Evolutionary conservation across 2,329 filamentous ascomycete species (phyloP).

Genomic region (Eutypa lata): DNA sequence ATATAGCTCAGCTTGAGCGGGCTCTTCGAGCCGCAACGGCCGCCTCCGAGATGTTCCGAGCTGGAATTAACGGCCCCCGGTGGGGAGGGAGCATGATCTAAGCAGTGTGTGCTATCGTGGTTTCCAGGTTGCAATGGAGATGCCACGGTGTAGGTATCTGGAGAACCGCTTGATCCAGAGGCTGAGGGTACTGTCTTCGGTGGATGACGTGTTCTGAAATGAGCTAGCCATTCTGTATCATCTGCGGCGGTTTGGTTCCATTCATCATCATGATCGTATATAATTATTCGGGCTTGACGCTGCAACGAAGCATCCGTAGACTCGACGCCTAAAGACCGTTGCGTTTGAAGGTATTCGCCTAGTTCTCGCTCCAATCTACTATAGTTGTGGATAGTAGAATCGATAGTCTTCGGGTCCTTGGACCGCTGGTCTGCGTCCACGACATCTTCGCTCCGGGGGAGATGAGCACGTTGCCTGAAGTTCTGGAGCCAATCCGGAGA

Average conservation of each 20-base stretch:
- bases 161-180: constrained; percentile 14
- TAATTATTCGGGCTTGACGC: constrained; percentile 55
- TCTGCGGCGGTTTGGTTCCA: constrained; percentile 65
- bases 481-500: constrained; percentile 53
- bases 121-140: neutral
- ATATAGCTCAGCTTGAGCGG: constrained; percentile 32
- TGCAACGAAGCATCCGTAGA: constrained; percentile 55
- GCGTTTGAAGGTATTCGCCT: constrained; percentile 46
- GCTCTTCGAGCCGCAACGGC: constrained; percentile 2
- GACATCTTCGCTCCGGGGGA: constrained; percentile 56
- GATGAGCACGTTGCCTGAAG: constrained; percentile 54
- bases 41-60: neutral
- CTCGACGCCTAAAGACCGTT: constrained; percentile 42
- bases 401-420: constrained; percentile 52
- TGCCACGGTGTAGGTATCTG: constrained; percentile 2
- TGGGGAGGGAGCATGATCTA: neutral
- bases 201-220: constrained; percentile 49
- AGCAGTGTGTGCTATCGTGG: neutral
- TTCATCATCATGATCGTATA: constrained; percentile 59
- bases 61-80: constrained; percentile 7
- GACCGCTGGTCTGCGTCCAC: constrained; percentile 45
- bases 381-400: constrained; percentile 59
- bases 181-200: constrained; percentile 19
- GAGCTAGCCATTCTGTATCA: constrained; percentile 48
- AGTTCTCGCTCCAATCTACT: constrained; percentile 55